phyloP scores from a whole-genome alignment of 2,329 filamentous ascomycete species.

The Ophiostoma populinum region DNA sequence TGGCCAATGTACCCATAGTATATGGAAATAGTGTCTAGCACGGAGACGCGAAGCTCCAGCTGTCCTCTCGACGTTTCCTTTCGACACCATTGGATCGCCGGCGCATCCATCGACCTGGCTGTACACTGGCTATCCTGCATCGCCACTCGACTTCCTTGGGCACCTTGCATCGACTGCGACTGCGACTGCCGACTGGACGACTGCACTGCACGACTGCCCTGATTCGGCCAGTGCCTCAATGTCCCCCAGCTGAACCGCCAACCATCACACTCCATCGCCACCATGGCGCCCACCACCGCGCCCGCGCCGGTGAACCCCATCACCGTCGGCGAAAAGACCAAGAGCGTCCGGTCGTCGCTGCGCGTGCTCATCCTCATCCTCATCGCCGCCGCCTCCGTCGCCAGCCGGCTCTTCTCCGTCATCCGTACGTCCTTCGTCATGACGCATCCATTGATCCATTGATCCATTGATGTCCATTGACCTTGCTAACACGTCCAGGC shows the following conservation, averaged over 20 bases:
- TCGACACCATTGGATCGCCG: conserved; percentile 2
- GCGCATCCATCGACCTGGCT: too few relatives aligned
- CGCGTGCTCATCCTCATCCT: conserved; percentile 77
- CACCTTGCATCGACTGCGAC: too few relatives aligned
- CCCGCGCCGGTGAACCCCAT: conserved; percentile 33
- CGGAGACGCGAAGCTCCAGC: conserved; percentile 9
- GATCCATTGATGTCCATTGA: neutral
- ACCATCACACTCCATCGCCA: conserved; percentile 14
- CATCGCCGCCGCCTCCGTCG: conserved; percentile 80
- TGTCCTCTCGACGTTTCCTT: conserved; percentile 9
- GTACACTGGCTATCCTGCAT: too few relatives aligned
- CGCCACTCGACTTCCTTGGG: conserved; percentile 1
- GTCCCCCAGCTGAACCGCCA: too few relatives aligned
- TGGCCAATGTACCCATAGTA: neutral
- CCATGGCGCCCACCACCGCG: conserved; percentile 22
- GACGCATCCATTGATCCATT: too few relatives aligned
- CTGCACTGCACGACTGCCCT: too few relatives aligned
- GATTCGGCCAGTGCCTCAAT: too few relatives aligned
- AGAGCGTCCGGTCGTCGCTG: conserved; percentile 70
- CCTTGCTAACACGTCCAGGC: conserved; percentile 28
- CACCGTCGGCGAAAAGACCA: conserved; percentile 60
- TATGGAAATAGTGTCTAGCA: too few relatives aligned
- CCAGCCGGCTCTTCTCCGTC: conserved; percentile 92
- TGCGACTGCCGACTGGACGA: too few relatives aligned
- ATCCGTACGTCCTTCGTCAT: conserved; percentile 53